Evolutionary conservation across 2,329 filamentous ascomycete species (phyloP).

Genomic region (Metarhizium anisopliae): DNA sequence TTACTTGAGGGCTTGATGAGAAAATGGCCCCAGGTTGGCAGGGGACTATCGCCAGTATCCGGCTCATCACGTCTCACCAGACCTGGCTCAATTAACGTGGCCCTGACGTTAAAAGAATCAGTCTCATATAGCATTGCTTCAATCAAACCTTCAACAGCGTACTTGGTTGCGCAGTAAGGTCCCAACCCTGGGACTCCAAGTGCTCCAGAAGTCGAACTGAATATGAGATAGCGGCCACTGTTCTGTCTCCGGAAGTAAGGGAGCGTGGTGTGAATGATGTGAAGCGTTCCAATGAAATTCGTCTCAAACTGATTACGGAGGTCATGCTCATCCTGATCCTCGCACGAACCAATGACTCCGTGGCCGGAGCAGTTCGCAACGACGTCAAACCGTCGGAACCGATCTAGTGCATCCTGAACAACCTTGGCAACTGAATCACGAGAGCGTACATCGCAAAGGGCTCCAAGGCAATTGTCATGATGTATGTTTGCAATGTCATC

Average conservation of each 20-base stretch:
- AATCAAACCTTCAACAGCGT: conserved; percentile 89
- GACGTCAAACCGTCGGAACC: conserved; percentile 77
- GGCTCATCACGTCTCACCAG: conserved; percentile 81
- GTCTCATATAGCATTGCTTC: conserved; percentile 97
- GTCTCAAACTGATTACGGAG: conserved; percentile 95
- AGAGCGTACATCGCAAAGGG: conserved; percentile 85
- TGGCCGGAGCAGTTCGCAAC: conserved; percentile 93
- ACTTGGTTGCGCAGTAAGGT: conserved; percentile 94
- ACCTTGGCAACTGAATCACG: conserved; percentile 67
- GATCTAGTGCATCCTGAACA: conserved; percentile 59
- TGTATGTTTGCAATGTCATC: conserved; percentile 65
- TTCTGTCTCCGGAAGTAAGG: conserved; percentile 76
- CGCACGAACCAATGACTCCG: conserved; percentile 89
- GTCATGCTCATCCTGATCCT: conserved; percentile 94
- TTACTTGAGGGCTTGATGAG: conserved; percentile 78
- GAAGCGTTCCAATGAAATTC: conserved; percentile 91
- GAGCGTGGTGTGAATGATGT: conserved; percentile 83
- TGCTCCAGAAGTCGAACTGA: conserved; percentile 85
- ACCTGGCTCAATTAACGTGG: conserved; percentile 85
- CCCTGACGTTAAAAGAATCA: conserved; percentile 84
- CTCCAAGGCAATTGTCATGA: conserved; percentile 63
- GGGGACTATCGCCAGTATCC: conserved; percentile 41
- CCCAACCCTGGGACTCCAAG: conserved; percentile 90
- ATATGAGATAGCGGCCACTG: conserved; percentile 80
- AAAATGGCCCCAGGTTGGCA: conserved; percentile 87